Evolutionary conservation across 208 protist species (phyloP), one percentile per base, ranked within the genome.

Genomic region (Phytomonas sp.): DNA sequence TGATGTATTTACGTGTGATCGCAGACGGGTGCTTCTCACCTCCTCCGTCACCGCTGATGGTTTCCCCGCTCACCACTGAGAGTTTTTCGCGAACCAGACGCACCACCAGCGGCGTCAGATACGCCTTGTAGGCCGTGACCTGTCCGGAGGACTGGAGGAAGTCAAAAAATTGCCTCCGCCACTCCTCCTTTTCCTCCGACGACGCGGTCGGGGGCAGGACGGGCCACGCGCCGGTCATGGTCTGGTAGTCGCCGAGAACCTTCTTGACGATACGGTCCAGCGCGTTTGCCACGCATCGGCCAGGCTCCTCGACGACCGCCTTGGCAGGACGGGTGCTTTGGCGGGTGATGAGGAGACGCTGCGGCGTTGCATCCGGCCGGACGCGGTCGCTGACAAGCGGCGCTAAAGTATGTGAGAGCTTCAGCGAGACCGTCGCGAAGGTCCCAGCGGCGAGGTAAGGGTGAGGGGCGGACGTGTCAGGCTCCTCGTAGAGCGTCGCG

Each of bases 321-420:
- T 62, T 81, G 77, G 6, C 40, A 28, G 37, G 89, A 85, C 68
- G 74, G 62, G 17, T 83, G 75, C 67, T 66, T 34, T 29, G 75
- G 66, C 6, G 34, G 40, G 23, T 30, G n/a, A 43, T 30, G 46
- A 97, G 91, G 28, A 97, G 80, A 63, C 93, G 88, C 26, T 70
- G 64, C 9, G 93, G 93, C 29, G 72, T 83, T 15, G 93, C 36
- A 9, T 68, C 64, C 0, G 93, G 88, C 5, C 86, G 80, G 15
- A 89, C 77, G 36, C 93, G 91, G 72, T 95, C 85, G 29, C 75
- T 86, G 23, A 86, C 80, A 17, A 96, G 83, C 28, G 78, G 84
- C 33, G 84, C 84, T 36, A 97, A 70, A 8, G 93, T 85, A 53
- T 76, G 83, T 62, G 84, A 77, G 53, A 96, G 68, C 7, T 62